Percentiles rank a stretch among this genome's conserved stretches.
Evolutionary conservation across 2,329 filamentous ascomycete genomes (phyloP).

Genomic region (Arthrocladium fulminans): DNA sequence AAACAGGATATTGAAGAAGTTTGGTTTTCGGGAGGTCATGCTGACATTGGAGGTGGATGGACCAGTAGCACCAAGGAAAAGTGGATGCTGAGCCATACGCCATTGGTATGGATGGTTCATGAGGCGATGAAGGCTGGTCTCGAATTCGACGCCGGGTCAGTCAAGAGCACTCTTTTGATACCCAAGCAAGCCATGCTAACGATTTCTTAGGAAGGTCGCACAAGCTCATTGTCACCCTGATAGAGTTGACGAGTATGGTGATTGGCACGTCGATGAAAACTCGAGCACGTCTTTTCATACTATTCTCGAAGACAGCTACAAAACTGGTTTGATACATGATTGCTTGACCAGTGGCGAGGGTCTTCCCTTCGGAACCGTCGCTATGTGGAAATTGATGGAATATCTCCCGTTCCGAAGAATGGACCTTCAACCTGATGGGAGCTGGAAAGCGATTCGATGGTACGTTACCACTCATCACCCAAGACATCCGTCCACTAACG

Average conservation of each 20-base stretch:
- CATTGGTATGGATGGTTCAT: conserved; percentile 62
- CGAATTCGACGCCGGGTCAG: conserved; percentile 59
- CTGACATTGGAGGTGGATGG: conserved; percentile 63
- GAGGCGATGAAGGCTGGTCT: conserved; percentile 59
- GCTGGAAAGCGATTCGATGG: conserved; percentile 72
- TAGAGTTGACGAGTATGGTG: conserved; percentile 13
- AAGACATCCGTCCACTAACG: background rate
- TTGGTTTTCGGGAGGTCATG: conserved; percentile 66
- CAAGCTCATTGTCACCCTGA: conserved; percentile 50
- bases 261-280: conserved; percentile 9
- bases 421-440: conserved; percentile 51
- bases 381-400: conserved; percentile 71
- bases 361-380: conserved; percentile 45
- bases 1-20: conserved; percentile 70
- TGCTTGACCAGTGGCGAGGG: conserved; percentile 59
- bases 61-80: conserved; percentile 40
- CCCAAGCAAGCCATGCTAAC: background rate
- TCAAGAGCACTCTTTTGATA: conserved; percentile 28
- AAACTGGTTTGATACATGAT: conserved; percentile 55
- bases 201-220: conserved; percentile 14
- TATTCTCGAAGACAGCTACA: conserved; percentile 44
- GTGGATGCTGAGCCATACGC: conserved; percentile 55
- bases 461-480: conserved; percentile 1
- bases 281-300: conserved; percentile 41
- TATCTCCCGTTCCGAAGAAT: conserved; percentile 73